Evolutionary conservation across 2,329 filamentous ascomycete genomes (phyloP), one percentile per base, ranked within the genome.

Genomic region (Rutstroemia sp.): DNA sequence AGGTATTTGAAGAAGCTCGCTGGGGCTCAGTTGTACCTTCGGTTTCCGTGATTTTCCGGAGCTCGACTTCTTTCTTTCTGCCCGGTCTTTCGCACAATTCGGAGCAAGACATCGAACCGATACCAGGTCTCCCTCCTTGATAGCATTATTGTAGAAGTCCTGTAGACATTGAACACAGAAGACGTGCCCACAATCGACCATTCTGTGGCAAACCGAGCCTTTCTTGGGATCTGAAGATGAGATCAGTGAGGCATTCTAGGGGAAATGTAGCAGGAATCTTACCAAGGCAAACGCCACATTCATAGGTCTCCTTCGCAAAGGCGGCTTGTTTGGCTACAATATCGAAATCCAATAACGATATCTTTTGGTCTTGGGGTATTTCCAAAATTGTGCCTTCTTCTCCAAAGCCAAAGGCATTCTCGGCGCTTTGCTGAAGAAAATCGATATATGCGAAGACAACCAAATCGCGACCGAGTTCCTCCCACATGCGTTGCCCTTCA

Each of bases 151-250:
- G 77, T 95, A 97, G 64, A 92, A 96, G 65, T 92, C 90, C 61
- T 89, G 86, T 2, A 99, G 76, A 67, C 94, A 99, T n/a, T 82
- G 72, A 18, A 86, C 75, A 71, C 94, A 99, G 68, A 97, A 99
- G 39, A 97, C 90, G 69, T 99, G 92, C 0, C 83, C 84, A 70
- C 94, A 99, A 58, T 86, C 83, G 47, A 87, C 73, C 78, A 97
- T 85, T 44, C 83, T 82, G 73, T 97, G 88, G 70, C 94, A 97
- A 10, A 77, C 80, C 0, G 75, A 72, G 1, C 94, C 94, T 70
- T 95, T 96, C 71, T 96, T 96, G 0, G 91, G 91, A 70, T 97
- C 92, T 80, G 56, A 10, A 34, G 42, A 5, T 30, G 27, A 52
- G 41, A 61, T 47, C 62, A 50, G 46, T 10, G 10, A 38, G 18